Conservation (phyloP, 345 rosid genomes). For the Capsella bursapastoris region DNA sequence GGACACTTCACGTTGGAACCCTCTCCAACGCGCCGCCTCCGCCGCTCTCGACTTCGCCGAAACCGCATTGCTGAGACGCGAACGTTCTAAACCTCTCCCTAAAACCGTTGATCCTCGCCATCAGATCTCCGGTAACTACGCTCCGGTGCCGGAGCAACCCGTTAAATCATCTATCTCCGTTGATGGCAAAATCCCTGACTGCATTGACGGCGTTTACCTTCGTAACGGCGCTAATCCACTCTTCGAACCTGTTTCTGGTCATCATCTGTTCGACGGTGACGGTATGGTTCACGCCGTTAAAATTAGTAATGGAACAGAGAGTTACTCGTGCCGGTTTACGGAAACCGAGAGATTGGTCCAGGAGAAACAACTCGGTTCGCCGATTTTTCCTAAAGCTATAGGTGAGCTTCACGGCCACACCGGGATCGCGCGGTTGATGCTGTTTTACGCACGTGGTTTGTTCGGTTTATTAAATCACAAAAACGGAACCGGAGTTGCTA, state of each 20-base stretch:
- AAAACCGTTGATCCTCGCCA: conserved; percentile 83
- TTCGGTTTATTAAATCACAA: conserved; percentile 67
- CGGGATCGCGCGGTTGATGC: conserved; percentile 72
- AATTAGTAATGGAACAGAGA: conserved; percentile 59
- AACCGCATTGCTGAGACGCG: conserved; percentile 62
- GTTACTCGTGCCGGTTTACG: conserved; percentile 92
- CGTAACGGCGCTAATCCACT: conserved; percentile 98
- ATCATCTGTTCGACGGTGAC: conserved; percentile 94
- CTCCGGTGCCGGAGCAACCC: conserved; percentile 82
- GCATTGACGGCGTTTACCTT: conserved; percentile 81
- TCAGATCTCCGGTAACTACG: conserved; percentile 89
- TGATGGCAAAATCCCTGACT: conserved; percentile 69
- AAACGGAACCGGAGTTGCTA: conserved; percentile 83
- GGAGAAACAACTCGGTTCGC: conserved; percentile 57
- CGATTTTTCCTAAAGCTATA: conserved; percentile 87
- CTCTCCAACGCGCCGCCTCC: conserved; percentile 71
- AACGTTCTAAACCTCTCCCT: conserved; percentile 67
- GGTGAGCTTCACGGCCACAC: conserved; percentile 91
- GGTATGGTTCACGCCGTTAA: conserved; percentile 93
- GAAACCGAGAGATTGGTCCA: conserved; percentile 67
- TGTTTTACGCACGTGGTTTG: conserved; percentile 73
- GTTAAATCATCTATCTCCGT: conserved; percentile 60
- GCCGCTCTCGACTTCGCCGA: conserved; percentile 70
- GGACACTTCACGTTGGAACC: conserved; percentile 57
- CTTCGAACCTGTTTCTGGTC: conserved; percentile 83